These are phyloP conservation scores for Verticillium nubilum DNA, from an alignment of 2,329 filamentous ascomycete species.

Conservation along the genomic window DNA sequence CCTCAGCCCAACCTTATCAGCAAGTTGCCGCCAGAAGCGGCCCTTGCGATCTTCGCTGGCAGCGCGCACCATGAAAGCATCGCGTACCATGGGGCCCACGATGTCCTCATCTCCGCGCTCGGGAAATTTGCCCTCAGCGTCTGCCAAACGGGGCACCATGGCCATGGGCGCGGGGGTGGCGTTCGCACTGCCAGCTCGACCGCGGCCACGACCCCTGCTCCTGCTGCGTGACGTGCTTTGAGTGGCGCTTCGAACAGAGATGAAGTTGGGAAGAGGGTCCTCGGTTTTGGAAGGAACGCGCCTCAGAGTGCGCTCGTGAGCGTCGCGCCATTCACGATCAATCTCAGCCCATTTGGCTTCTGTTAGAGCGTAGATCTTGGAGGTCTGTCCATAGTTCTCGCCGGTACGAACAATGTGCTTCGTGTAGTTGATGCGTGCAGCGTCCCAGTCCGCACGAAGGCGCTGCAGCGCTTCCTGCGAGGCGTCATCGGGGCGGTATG, in stretches of 20 bases:
- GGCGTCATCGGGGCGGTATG: conserved; percentile 63
- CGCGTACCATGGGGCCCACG: conserved; percentile 80
- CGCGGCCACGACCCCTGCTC: conserved; percentile 31
- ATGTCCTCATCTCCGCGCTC: conserved; percentile 86
- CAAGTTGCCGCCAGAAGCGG: conserved; percentile 44
- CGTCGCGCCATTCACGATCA: conserved; percentile 66
- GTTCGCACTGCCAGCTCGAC: conserved; percentile 35
- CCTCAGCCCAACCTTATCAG: conserved; percentile 34
- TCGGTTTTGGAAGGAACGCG: conserved; percentile 35
- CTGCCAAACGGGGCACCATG: conserved; percentile 59
- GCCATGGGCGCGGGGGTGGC: conserved; percentile 30
- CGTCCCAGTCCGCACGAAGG: conserved; percentile 75
- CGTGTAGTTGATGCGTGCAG: conserved; percentile 78
- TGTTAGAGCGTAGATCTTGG: conserved; percentile 80
- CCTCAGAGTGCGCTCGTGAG: conserved; percentile 60
- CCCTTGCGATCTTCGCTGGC: conserved; percentile 38
- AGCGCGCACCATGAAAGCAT: conserved; percentile 45
- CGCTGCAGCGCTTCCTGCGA: conserved; percentile 53
- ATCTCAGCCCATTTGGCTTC: conserved; percentile 84
- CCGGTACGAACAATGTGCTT: conserved; percentile 83
- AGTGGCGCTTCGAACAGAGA: conserved; percentile 13
- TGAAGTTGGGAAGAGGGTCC: conserved; percentile 15
- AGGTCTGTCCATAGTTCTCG: conserved; percentile 86
- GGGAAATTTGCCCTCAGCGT: conserved; percentile 79
- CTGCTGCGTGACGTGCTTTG: conserved; percentile 32